phyloP scores from a whole-genome alignment of 352 stramenopile species.

The Globisporangium spiculum region DNA sequence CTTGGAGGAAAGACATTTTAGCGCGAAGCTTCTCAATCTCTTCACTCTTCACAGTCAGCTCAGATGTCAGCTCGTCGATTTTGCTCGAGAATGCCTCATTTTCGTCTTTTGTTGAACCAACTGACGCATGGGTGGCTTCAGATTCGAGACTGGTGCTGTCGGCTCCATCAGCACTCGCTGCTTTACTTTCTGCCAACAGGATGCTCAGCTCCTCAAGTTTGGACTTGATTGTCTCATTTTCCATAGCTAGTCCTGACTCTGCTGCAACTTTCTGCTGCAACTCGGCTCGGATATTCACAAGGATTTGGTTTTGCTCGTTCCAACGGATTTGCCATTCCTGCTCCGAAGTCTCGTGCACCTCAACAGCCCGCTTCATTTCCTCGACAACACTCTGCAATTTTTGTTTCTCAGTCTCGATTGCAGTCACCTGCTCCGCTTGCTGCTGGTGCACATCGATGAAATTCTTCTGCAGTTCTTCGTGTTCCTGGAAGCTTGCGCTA shows the following conservation, averaged over 20 bases:
- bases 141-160: background rate
- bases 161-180: background rate
- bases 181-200: background rate
- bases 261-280: slow-evolving; percentile 4
- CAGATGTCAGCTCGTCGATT: background rate
- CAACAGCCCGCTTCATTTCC: slow-evolving; percentile 22
- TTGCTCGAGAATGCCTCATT: background rate
- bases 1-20: background rate
- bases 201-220: slow-evolving; percentile 2
- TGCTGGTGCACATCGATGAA: slow-evolving; percentile 23
- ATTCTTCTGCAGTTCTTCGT: slow-evolving; percentile 22
- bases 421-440: slow-evolving; percentile 13
- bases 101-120: background rate
- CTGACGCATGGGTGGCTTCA: background rate
- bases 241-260: slow-evolving; percentile 4
- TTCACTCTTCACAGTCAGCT: background rate
- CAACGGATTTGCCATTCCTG: slow-evolving; percentile 15
- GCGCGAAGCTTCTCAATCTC: slow-evolving; percentile 7
- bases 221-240: slow-evolving; percentile 10
- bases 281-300: slow-evolving; percentile 2
- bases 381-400: slow-evolving; percentile 28
- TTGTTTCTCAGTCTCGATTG: slow-evolving; percentile 17
- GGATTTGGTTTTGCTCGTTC: slow-evolving; percentile 9
- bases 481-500: background rate
- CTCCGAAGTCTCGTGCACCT: slow-evolving; percentile 11